Evolutionary conservation across 176 grass and related monocot species (phyloP).

Genomic region (Oryza meridionalis): DNA sequence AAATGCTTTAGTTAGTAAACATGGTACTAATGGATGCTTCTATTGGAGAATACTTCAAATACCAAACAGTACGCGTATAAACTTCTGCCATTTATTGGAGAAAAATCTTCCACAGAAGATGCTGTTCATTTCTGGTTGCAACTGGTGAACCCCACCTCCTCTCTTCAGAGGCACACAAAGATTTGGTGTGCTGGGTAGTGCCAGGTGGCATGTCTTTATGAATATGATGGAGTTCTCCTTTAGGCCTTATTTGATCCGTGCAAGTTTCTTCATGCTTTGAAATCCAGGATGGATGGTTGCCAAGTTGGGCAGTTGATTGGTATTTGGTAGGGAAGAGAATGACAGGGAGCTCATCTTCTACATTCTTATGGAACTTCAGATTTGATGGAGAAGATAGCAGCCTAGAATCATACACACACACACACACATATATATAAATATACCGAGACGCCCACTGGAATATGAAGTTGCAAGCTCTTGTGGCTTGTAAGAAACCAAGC

Average conservation of each 20-base stretch:
- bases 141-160: background rate
- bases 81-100: background rate
- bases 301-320: slow-evolving; percentile 34
- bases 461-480: slow-evolving; percentile 23
- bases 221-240: slow-evolving; percentile 25
- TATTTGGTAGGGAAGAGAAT: slow-evolving; percentile 16
- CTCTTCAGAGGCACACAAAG: slow-evolving; percentile 41
- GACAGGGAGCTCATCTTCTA: slow-evolving; percentile 45
- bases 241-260: slow-evolving; percentile 52
- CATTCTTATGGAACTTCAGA: slow-evolving; percentile 29
- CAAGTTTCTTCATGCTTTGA: slow-evolving; percentile 67
- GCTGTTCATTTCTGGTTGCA: slow-evolving; percentile 36
- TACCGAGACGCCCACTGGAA: background rate
- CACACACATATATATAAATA: slow-evolving; percentile 27
- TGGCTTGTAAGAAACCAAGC: slow-evolving; percentile 25
- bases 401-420: background rate
- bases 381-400: slow-evolving; percentile 22
- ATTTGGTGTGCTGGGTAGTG: slow-evolving; percentile 30
- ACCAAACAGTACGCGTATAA: background rate
- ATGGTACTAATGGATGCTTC: slow-evolving; percentile 28
- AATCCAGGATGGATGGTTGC: slow-evolving; percentile 49
- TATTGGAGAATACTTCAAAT: slow-evolving; percentile 22
- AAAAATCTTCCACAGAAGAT: background rate
- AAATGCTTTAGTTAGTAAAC: slow-evolving; percentile 29
- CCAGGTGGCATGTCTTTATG: slow-evolving; percentile 27